Base-by-base conservation (phyloP, 352 stramenopile genomes). In the Phytophthora constricta region DNA sequence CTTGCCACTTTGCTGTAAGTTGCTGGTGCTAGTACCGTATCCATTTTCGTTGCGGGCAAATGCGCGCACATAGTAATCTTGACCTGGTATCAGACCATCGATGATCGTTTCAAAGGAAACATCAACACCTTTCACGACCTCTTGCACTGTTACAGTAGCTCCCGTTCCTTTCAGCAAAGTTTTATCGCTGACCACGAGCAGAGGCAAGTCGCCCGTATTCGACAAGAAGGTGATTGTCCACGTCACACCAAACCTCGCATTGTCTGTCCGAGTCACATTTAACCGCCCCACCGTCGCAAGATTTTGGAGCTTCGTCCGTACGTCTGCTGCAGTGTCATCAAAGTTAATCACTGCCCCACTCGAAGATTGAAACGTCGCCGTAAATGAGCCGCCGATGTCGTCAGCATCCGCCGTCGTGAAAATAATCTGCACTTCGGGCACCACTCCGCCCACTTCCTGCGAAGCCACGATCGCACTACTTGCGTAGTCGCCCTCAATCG, bases 231-330 rank as follows among this genome's bases (percentile, higher is more conserved):
- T 88, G 43, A 95, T 75, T 1, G 63, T 82, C 87, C 87, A 95
- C 26, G 72, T 89, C 19, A 66, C 76, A 5, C 87, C 87, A 34
- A 80, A 89, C 17, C 70, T 25, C 1, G 49, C 51, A 55, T 90
- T 90, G 3, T 56, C 48, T 1, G 41, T 60, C 5, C 74, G 78
- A 16, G 79, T 87, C 26, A 95, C 82, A 43, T 90, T 90, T 23
- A 93, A 28, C 4, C 74, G 74, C 2, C 87, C 87, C 23, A 93
- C 67, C 0, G 84, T 87, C 25, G 87, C 70, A 1, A 95, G 23
- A 20, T 74, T 85, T 49, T 95, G 80, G 1, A 95, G 69, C 48
- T 92, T 95, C 5, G 84, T 87, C 39, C 84, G 78, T n/a, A 95
- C 73, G 45, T 95, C 87, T 0, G 56, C 58, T 17, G 83, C 81